Evolutionary conservation across 2,329 filamentous ascomycete genomes (phyloP).

Genomic region (Colletotrichum liriopes): DNA sequence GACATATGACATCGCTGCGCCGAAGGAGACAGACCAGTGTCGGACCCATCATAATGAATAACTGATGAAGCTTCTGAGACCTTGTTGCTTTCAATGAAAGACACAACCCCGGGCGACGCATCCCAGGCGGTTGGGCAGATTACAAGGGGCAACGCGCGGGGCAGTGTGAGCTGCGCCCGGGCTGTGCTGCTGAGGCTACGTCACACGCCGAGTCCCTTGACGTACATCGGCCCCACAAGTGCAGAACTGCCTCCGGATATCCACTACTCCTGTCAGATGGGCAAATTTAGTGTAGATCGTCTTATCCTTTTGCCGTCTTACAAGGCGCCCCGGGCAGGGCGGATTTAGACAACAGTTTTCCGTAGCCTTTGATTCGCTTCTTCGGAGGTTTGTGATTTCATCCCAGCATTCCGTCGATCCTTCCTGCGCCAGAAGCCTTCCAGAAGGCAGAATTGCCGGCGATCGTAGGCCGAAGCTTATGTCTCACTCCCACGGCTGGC

Average conservation of each 20-base stretch:
- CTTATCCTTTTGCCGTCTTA: neutral
- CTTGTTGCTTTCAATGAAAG: neutral
- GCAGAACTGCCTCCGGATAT: neutral
- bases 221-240: neutral
- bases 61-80: no score
- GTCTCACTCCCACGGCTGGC: neutral
- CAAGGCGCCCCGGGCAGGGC: neutral
- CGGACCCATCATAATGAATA: neutral
- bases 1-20: neutral
- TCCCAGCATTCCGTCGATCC: neutral
- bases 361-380: neutral
- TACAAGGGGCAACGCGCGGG: neutral
- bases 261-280: neutral
- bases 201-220: neutral
- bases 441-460: slow-evolving; percentile 23
- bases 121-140: neutral
- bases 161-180: slow-evolving; percentile 6
- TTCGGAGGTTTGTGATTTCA: neutral
- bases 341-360: neutral
- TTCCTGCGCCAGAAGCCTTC: slow-evolving; percentile 30
- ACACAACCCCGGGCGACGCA: neutral
- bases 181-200: neutral
- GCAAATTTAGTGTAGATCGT: neutral
- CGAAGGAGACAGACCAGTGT: neutral
- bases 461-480: slow-evolving; percentile 4